Base-by-base conservation (phyloP, 176 grass and related monocot species). In the Alloteropsis semialata region DNA sequence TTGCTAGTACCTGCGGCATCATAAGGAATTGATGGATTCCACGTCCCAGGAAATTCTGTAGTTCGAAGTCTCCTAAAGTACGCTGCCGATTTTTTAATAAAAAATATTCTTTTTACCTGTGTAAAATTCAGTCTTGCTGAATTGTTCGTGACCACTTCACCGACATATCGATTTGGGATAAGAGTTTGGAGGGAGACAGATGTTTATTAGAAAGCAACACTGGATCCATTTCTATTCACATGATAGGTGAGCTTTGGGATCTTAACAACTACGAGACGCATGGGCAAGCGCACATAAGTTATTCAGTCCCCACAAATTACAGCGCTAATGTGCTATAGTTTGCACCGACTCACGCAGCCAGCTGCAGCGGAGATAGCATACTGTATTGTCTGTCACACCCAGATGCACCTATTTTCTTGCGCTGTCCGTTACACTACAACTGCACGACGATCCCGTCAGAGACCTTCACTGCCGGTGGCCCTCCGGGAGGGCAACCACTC, bases 401-500 rank as follows among this genome's bases (percentile, higher is more conserved):
- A 13, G 33, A 37, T 45, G 27, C 50, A n/a, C 38, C 12, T 27
- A 53, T 69, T 43, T 32, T 70, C 64, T 32, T 37, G n/a, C 25
- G 39, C 53, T 51, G 50, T 54, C 56, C 32, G 39, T 30, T 54
- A 39, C 61, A 70, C 39, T 76, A 62, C 22, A 44, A 44, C 33
- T 5, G n/a, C 25, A 77, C 34, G 34, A 2, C 30, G 33, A 25
- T 7, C 27, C 36, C 15, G 43, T 21, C 15, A 7, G 8, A 83
- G 24, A 32, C 34, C 54, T 82, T 82, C 81, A 98, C 77, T 93
- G 92, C 59, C 93, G 89, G 64, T 98, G 96, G 72, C 91, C 91
- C 32, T 93, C 93, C 13, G 96, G 96, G 64, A 98, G 96, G 13
- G 87, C 72, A 75, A 98, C 96, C 66, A 98, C 96, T 59, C 75